Conservation (phyloP, 768 basidiomycete species). For the Leucosporidium scottii region DNA sequence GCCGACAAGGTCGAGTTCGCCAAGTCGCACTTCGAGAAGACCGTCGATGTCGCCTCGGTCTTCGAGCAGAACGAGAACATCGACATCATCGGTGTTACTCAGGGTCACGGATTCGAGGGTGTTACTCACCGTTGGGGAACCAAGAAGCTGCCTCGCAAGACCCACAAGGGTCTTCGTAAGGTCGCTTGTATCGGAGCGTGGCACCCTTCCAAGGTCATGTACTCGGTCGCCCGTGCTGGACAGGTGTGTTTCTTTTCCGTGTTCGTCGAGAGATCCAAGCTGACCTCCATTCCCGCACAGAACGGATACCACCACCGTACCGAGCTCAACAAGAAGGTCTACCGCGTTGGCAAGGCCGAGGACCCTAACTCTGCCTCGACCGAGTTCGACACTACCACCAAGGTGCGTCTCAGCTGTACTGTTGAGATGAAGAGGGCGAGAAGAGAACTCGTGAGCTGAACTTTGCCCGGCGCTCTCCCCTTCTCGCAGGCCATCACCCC, state of each 20-base stretch:
- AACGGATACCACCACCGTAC: conserved; percentile 85
- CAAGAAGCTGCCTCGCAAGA: conserved; percentile 97
- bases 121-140: conserved; percentile 98
- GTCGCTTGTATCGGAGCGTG: conserved; percentile 98
- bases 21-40: conserved; percentile 91
- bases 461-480: conserved; percentile 40
- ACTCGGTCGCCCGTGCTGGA: conserved; percentile 99
- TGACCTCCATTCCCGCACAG: conserved; percentile 10
- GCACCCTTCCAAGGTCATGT: conserved; percentile 99
- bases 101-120: conserved; percentile 99
- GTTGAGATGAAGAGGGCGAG: background rate
- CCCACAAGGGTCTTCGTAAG: conserved; percentile 99
- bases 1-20: conserved; percentile 97
- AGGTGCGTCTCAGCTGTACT: conserved; percentile 41
- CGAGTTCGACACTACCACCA: conserved; percentile 87
- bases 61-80: conserved; percentile 97
- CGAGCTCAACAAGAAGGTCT: conserved; percentile 98
- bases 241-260: conserved; percentile 58
- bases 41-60: conserved; percentile 70
- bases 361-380: conserved; percentile 84
- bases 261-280: conserved; percentile 2
- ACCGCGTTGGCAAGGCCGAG: conserved; percentile 75
- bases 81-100: conserved; percentile 95
- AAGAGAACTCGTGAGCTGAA: background rate
- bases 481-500: conserved; percentile 52